phyloP scores from a whole-genome alignment of 352 stramenopile species.

The Stephanocyclus meneghinianus region DNA sequence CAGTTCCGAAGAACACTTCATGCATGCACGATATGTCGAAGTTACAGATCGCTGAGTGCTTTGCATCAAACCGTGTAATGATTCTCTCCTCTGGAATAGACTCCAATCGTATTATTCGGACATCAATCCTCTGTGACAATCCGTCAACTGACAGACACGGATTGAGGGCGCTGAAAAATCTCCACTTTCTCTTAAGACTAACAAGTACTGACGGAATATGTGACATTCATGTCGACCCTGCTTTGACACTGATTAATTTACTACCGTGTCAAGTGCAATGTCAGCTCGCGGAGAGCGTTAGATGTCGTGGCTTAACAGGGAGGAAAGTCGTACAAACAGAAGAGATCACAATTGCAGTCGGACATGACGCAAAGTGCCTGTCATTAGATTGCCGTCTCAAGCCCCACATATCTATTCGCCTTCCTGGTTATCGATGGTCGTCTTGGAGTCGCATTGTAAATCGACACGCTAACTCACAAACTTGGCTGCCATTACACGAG shows the following conservation, averaged over 20 bases:
- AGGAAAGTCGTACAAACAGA: conserved; percentile 46
- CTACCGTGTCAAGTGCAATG: conserved; percentile 76
- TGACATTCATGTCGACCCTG: conserved; percentile 66
- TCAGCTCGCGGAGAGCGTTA: conserved; percentile 66
- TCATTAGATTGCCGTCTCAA: conserved; percentile 44
- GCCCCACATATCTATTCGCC: conserved; percentile 57
- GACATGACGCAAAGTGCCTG: conserved; percentile 33
- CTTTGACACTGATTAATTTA: conserved; percentile 73
- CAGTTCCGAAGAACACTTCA: conserved; percentile 41
- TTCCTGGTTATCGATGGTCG: conserved; percentile 70
- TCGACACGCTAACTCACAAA: conserved; percentile 53
- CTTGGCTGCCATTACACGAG: conserved; percentile 65
- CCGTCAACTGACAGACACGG: conserved; percentile 27
- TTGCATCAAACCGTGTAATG: conserved; percentile 55
- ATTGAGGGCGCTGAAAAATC: conserved; percentile 24
- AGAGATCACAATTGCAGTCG: conserved; percentile 27
- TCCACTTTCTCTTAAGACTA: conserved; percentile 73
- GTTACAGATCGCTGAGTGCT: conserved; percentile 35
- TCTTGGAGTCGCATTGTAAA: conserved; percentile 77
- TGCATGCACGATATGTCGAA: conserved; percentile 8
- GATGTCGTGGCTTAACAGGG: conserved; percentile 12
- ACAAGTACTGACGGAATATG: conserved; percentile 58
- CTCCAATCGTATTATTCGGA: conserved; percentile 57
- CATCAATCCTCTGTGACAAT: conserved; percentile 58
- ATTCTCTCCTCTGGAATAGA: conserved; percentile 74